These are phyloP conservation scores for Lactarius quietus DNA, from an alignment of 768 basidiomycete genomes.

Conservation along the genomic window DNA sequence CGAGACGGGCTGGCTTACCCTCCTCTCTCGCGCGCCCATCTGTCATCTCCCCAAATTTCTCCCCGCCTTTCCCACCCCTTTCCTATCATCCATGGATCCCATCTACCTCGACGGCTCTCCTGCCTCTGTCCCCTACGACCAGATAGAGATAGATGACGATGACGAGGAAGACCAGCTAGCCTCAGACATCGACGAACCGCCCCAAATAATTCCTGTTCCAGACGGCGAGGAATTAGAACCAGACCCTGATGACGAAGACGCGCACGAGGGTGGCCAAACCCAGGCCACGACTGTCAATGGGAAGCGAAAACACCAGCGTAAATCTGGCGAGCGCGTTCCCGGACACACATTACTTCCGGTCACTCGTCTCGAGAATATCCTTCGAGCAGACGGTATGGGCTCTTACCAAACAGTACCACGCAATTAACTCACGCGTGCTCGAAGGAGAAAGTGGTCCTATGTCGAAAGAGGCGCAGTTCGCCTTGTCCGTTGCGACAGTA, in stretches of 20 bases:
- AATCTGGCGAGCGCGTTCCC: constrained; percentile 24
- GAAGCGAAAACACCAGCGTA: constrained; percentile 23
- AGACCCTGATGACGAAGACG: constrained; percentile 23
- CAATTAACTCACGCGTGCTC: background rate
- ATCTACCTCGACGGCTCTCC: constrained; percentile 25
- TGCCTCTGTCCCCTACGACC: constrained; percentile 15
- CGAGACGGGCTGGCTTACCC: background rate
- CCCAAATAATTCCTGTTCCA: background rate
- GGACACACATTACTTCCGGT: constrained; percentile 24
- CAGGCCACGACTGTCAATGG: constrained; percentile 10
- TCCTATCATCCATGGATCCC: constrained; percentile 24
- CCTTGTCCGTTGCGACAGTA: constrained; percentile 25
- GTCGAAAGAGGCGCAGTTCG: constrained; percentile 27
- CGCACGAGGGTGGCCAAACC: constrained; percentile 7
- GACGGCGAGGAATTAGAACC: constrained; percentile 26
- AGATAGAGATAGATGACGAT: constrained; percentile 26
- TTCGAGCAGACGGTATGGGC: constrained; percentile 25
- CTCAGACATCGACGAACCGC: constrained; percentile 23
- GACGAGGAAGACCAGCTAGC: constrained; percentile 28
- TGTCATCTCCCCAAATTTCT: constrained; percentile 15
- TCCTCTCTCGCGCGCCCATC: constrained; percentile 8
- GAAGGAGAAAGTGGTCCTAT: constrained; percentile 26
- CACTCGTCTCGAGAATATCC: constrained; percentile 25
- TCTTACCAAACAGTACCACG: background rate
- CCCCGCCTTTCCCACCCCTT: constrained; percentile 6